Evolutionary conservation across 257 asterid species (phyloP).

Genomic region (Solanum appendiculatum): DNA sequence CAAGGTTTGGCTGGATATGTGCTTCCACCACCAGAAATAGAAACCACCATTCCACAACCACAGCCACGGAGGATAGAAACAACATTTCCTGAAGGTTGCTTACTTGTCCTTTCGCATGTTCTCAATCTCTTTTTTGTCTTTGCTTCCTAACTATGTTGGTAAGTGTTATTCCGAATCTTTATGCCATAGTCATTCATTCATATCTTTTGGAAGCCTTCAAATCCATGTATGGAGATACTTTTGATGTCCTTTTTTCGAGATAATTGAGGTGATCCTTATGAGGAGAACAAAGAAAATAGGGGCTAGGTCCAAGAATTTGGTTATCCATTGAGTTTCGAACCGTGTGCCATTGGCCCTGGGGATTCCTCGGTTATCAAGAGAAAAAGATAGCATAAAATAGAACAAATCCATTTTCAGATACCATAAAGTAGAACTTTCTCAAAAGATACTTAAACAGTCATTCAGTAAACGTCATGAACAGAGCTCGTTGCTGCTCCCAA

Average conservation of each 20-base stretch:
- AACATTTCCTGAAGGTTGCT: conserved; percentile 29
- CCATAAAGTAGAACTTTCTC: not conserved
- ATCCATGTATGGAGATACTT: not conserved
- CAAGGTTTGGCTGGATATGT: conserved; percentile 7
- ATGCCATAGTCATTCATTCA: not conserved
- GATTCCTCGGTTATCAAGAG: not conserved
- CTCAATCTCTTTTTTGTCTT: not conserved
- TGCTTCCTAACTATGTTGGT: not conserved
- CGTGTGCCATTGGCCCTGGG: too few relatives aligned
- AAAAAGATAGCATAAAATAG: too few relatives aligned
- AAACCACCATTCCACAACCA: conserved; percentile 10
- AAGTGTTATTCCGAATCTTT: not conserved
- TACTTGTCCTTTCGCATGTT: not conserved
- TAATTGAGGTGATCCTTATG: not conserved
- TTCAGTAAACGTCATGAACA: not conserved
- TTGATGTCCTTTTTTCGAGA: not conserved
- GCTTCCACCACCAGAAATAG: conserved; percentile 12
- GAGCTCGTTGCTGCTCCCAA: not conserved
- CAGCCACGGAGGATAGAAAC: conserved; percentile 3
- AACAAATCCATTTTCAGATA: not conserved
- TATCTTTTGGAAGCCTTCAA: not conserved
- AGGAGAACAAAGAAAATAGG: not conserved
- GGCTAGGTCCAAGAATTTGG: not conserved
- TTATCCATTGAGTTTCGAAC: not conserved
- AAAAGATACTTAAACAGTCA: not conserved